phyloP scores from a whole-genome alignment of 352 stramenopile genomes.

The Halophytophthora polymorphica region DNA sequence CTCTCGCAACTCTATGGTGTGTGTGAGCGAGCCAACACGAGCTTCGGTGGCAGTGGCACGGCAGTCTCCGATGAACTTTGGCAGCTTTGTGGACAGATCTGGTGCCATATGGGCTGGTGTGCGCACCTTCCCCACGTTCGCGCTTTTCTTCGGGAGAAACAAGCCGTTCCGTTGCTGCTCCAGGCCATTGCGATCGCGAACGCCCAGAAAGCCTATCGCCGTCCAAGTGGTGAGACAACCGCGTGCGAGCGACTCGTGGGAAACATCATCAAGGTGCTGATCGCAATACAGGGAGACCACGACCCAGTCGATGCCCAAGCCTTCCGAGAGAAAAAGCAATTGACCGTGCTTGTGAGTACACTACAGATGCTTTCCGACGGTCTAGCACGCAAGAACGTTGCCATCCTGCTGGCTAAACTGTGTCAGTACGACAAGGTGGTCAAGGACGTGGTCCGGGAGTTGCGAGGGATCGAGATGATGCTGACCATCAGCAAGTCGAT shows the following conservation, averaged over 20 bases:
- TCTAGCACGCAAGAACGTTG: conserved; percentile 68
- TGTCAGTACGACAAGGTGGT: conserved; percentile 45
- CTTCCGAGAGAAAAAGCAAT: conserved; percentile 24
- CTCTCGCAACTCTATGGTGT: conserved; percentile 31
- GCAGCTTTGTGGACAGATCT: conserved; percentile 67
- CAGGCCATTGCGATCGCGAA: conserved; percentile 40
- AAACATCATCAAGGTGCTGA: conserved; percentile 70
- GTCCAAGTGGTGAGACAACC: conserved; percentile 10
- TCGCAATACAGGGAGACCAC: conserved; percentile 34
- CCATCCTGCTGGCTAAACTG: conserved; percentile 70
- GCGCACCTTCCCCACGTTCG: conserved; percentile 25
- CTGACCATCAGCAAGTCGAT: conserved; percentile 57
- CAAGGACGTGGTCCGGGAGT: conserved; percentile 50
- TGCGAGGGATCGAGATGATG: conserved; percentile 84
- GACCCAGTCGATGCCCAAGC: conserved; percentile 9
- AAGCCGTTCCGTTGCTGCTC: conserved; percentile 31
- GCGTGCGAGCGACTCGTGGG: conserved; percentile 52
- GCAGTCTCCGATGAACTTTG: conserved; percentile 29
- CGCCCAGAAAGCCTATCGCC: conserved; percentile 17
- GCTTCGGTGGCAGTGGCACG: conserved; percentile 5
- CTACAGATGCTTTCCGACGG: conserved; percentile 48
- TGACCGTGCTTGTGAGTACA: conserved; percentile 39
- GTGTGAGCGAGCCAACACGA: conserved; percentile 24
- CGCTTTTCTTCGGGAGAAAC: conserved; percentile 35
- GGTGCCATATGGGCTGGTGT: conserved; percentile 71